phyloP scores from a whole-genome alignment of 2,329 filamentous ascomycete genomes.

The Botrytis hyacinthi region DNA sequence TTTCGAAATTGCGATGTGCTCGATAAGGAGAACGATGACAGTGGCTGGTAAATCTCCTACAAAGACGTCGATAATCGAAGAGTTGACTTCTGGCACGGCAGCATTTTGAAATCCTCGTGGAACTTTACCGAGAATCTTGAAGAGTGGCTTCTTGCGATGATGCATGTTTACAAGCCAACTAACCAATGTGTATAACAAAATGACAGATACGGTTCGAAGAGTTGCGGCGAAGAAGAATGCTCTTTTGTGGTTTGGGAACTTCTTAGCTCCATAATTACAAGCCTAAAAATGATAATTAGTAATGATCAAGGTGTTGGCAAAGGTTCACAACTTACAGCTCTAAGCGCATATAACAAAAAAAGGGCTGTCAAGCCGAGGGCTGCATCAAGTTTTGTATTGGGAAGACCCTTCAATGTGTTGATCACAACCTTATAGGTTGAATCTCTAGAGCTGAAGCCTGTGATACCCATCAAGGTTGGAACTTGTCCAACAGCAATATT shows the following conservation, averaged over 20 bases:
- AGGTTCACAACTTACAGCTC: slow-evolving; percentile 42
- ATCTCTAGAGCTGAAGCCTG: slow-evolving; percentile 60
- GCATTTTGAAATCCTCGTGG: slow-evolving; percentile 85
- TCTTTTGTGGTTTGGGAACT: slow-evolving; percentile 67
- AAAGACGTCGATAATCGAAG: slow-evolving; percentile 65
- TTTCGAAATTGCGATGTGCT: slow-evolving; percentile 96
- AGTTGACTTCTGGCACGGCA: slow-evolving; percentile 66
- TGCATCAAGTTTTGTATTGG: slow-evolving; percentile 69
- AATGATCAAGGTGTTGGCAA: background rate
- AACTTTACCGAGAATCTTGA: slow-evolving; percentile 72
- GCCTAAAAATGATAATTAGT: slow-evolving; percentile 26
- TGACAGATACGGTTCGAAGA: slow-evolving; percentile 85
- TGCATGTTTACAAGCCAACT: slow-evolving; percentile 80
- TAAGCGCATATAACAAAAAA: slow-evolving; percentile 72
- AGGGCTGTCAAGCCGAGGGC: slow-evolving; percentile 85
- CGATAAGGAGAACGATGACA: slow-evolving; percentile 91
- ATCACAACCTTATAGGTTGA: slow-evolving; percentile 81
- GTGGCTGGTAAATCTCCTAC: slow-evolving; percentile 73
- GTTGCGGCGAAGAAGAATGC: slow-evolving; percentile 88
- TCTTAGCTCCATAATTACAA: slow-evolving; percentile 66
- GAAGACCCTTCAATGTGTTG: slow-evolving; percentile 73
- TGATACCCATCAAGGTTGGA: slow-evolving; percentile 80
- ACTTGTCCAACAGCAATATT: slow-evolving; percentile 85
- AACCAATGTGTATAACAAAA: slow-evolving; percentile 87
- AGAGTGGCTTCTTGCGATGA: slow-evolving; percentile 59